A percentile compares a stretch with the other conserved stretches of the same genome.
Evolutionary conservation across 2,329 filamentous ascomycete species (phyloP).

Genomic region (Phaeosphaeriaceae sp.): DNA sequence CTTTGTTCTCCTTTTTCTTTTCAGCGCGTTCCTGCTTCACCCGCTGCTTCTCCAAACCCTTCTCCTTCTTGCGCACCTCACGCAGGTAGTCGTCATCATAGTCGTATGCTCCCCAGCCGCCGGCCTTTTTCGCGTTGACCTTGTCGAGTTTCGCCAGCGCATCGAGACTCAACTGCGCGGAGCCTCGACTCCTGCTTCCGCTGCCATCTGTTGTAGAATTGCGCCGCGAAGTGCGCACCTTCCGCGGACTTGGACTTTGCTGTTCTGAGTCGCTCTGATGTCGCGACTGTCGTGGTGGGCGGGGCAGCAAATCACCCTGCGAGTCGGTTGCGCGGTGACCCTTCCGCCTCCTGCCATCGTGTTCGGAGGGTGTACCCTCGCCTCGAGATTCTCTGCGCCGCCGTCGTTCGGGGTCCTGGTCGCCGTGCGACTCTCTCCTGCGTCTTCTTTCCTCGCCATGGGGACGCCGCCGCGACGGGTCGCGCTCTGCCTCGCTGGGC

Average conservation of each 20-base stretch:
- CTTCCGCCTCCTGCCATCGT: conserved; percentile 36
- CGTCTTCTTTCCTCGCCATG: conserved; percentile 38
- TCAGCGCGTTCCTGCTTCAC: conserved; percentile 37
- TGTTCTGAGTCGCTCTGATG: conserved; percentile 42
- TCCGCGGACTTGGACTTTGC: conserved; percentile 34
- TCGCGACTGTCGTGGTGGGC: conserved; percentile 23
- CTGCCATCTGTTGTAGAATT: conserved; percentile 36
- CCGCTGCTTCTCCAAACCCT: conserved; percentile 42
- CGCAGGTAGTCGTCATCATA: conserved; percentile 49
- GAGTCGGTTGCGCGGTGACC: conserved; percentile 51
- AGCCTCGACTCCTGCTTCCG: conserved; percentile 33
- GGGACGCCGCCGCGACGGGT: conserved; percentile 28
- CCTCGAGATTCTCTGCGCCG: conserved; percentile 26
- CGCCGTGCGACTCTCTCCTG: conserved; percentile 36
- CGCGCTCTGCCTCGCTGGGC: conserved; percentile 29
- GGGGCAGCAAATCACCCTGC: conserved; percentile 44
- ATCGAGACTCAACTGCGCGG: conserved; percentile 57
- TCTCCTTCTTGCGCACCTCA: conserved; percentile 47
- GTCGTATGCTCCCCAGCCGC: conserved; percentile 51
- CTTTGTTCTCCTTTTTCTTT: conserved; percentile 52
- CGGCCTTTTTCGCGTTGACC: conserved; percentile 62
- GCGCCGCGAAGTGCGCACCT: conserved; percentile 23
- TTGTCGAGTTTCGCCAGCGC: conserved; percentile 72
- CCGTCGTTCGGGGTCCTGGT: conserved; percentile 28
- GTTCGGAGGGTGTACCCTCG: conserved; percentile 27